Base-by-base conservation (phyloP, 176 grass and related monocot genomes). In the Melocanna baccifera region DNA sequence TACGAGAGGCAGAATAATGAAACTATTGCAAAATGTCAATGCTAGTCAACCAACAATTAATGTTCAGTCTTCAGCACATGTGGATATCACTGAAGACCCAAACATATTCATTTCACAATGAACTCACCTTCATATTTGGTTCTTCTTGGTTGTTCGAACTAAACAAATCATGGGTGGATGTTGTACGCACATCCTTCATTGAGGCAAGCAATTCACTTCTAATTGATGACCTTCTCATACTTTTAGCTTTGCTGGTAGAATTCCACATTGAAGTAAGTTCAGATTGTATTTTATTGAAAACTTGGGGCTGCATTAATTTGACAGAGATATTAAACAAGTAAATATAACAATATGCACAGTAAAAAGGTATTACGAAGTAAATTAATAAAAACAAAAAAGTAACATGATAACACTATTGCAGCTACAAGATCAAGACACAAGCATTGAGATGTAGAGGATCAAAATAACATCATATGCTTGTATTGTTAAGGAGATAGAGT, bases 181-280 rank as follows among this genome's bases (percentile, higher is more conserved):
- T 86, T 72, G 43, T 84, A 53, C 78, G 67, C 15, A 48, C 73
- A 73, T 91, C 82, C 71, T 89, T 87, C 59, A 75, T 52, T 73
- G 83, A 92, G 34, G 77, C 64, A 72, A 88, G 87, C 75, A 98
- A 84, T 75, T 83, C 83, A 36, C 83, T 89, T 88, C 85, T 92
- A 55, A 82, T 76, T 69, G 91, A 93, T 37, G 90, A 91, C 74
- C 91, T 95, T 84, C 96, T 94, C 73, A 87, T 40, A 72, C 75
- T 85, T 94, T 83, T 94, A 77, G 75, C 48, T 73, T 90, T 98
- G 69, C 76, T 87, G 36, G 66, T 90, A 77, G 81, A 90, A 92
- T 73, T 88, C 96, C 96, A 98, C 91, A 98, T 94, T 47, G 91
- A 93, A 90, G 91, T 91, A 87, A 95, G 91, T 79, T 98, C 96